Evolutionary conservation across 768 basidiomycete genomes (phyloP).

Genomic region (Coprinopsis cinerea): DNA sequence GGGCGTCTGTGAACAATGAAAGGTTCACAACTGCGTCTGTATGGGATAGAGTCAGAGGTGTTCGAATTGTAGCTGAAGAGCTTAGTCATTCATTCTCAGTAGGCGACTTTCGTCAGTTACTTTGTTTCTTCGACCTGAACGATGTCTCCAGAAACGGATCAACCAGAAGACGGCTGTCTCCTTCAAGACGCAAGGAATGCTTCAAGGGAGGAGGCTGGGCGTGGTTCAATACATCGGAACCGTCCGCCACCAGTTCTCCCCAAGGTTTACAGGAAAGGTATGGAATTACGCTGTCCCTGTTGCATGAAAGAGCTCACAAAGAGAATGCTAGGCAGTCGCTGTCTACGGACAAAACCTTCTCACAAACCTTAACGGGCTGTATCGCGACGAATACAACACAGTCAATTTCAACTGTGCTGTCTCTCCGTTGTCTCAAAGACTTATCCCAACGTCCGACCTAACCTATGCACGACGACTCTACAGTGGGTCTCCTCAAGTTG

Average conservation of each 20-base stretch:
- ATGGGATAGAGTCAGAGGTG: constrained; percentile 1
- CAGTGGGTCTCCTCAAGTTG: constrained; percentile 40
- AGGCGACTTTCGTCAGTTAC: not conserved
- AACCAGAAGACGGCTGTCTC: constrained; percentile 37
- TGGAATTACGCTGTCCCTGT: constrained; percentile 3
- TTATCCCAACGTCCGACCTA: constrained; percentile 34
- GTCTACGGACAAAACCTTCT: constrained; percentile 35
- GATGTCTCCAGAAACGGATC: constrained; percentile 37
- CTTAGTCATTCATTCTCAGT: constrained; percentile 13
- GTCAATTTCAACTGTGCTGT: constrained; percentile 33
- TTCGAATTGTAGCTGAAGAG: constrained; percentile 5
- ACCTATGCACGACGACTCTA: constrained; percentile 48
- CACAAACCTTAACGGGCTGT: constrained; percentile 39
- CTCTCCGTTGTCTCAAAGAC: constrained; percentile 25
- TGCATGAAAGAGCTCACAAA: too few relatives aligned
- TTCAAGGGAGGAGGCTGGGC: constrained; percentile 19
- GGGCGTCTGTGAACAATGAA: not conserved
- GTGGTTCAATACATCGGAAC: constrained; percentile 56
- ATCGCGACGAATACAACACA: constrained; percentile 42
- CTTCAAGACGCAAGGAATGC: constrained; percentile 33
- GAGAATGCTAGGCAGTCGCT: constrained; percentile 35
- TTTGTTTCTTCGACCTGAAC: not conserved
- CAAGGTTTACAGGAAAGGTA: constrained; percentile 48
- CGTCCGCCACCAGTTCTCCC: constrained; percentile 71
- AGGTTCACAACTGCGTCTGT: not conserved